phyloP scores from a whole-genome alignment of 208 protist species.

The Trypanosoma caninum region DNA sequence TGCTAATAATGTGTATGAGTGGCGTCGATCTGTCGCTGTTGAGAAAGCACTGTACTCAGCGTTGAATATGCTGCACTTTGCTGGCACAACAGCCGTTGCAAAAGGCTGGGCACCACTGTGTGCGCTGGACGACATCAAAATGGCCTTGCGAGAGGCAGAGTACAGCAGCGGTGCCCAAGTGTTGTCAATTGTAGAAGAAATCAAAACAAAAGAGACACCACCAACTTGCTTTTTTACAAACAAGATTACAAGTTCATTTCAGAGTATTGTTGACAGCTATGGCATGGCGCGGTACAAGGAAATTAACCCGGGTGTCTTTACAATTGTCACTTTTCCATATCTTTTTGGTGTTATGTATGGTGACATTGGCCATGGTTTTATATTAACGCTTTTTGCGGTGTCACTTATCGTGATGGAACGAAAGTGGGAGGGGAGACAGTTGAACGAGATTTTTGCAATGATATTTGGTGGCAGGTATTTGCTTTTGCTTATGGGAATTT shows the following conservation, averaged over 20 bases:
- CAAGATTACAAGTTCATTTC: conserved; percentile 96
- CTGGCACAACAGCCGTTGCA: conserved; percentile 88
- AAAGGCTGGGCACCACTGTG: conserved; percentile 92
- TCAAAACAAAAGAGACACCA: conserved; percentile 87
- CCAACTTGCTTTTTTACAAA: conserved; percentile 98
- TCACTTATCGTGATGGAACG: conserved; percentile 90
- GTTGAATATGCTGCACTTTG: conserved; percentile 96
- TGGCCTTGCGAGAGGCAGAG: conserved; percentile 72
- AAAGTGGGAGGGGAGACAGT: conserved; percentile 62
- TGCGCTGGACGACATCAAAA: conserved; percentile 69
- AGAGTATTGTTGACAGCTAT: conserved; percentile 98
- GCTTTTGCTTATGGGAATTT: conserved; percentile 95
- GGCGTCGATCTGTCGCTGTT: conserved; percentile 88
- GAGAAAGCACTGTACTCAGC: conserved; percentile 96
- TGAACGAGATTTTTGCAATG: conserved; percentile 91
- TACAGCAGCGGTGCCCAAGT: conserved; percentile 83
- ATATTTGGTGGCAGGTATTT: conserved; percentile 93
- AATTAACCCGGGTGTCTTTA: conserved; percentile 94
- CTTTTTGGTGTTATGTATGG: conserved; percentile 99
- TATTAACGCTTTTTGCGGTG: conserved; percentile 86
- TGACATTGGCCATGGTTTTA: conserved; percentile 98
- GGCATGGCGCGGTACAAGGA: conserved; percentile 94
- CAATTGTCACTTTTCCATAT: conserved; percentile 99
- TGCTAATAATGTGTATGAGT: conserved; percentile 68
- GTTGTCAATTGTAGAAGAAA: conserved; percentile 90